Conservation (phyloP, 352 stramenopile genomes). For the Saprolegnia parasitica region DNA sequence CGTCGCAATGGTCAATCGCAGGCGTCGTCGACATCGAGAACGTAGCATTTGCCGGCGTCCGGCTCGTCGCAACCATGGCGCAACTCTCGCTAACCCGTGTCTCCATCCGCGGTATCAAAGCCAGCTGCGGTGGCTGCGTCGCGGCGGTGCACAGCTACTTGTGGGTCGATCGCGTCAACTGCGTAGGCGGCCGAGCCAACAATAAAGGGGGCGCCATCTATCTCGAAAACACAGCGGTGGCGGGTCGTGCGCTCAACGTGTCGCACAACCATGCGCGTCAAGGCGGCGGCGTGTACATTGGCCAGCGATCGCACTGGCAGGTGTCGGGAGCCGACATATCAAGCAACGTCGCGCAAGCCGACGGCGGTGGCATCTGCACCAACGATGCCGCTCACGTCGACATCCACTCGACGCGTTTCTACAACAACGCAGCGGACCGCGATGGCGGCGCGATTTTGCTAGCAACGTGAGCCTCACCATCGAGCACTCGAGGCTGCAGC, state of each 20-base stretch:
- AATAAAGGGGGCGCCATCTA: not conserved
- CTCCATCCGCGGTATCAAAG: too few relatives aligned
- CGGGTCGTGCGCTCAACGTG: too few relatives aligned
- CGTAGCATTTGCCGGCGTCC: too few relatives aligned
- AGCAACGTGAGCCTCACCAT: conserved; percentile 29
- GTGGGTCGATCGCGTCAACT: not conserved
- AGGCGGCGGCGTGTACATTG: not conserved
- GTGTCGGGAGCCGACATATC: not conserved
- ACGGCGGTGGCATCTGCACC: conserved; percentile 34
- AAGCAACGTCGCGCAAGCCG: conserved; percentile 33
- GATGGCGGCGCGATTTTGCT: conserved; percentile 39
- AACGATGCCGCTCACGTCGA: conserved; percentile 30
- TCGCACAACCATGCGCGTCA: not conserved
- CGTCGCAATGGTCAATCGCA: too few relatives aligned
- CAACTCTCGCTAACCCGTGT: too few relatives aligned
- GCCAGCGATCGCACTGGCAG: too few relatives aligned
- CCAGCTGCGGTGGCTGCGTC: not conserved
- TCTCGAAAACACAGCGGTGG: too few relatives aligned
- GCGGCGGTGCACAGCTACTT: not conserved
- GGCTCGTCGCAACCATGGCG: too few relatives aligned
- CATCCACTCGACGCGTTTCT: conserved; percentile 36
- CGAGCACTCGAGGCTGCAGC: conserved; percentile 39
- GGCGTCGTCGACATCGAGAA: too few relatives aligned
- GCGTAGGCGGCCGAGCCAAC: not conserved
- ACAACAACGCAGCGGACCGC: conserved; percentile 43